Conservation (phyloP, 495 filamentous ascomycete species). For the Lasiosphaeriaceae sp. region DNA sequence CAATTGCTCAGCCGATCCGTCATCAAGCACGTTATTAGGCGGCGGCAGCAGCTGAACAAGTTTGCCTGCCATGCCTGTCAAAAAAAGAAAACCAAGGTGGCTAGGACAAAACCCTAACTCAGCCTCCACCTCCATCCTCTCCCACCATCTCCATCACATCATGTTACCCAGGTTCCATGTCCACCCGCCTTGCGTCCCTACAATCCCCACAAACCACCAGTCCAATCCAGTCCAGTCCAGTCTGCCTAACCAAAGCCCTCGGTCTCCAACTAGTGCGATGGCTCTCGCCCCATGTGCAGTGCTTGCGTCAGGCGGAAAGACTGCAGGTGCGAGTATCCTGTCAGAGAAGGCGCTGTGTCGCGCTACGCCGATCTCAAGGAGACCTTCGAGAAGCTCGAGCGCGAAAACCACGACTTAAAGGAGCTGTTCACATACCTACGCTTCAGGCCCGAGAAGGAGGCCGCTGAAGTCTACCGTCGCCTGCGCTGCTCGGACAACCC, state of each 20-base stretch:
- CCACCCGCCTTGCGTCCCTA: too few relatives aligned
- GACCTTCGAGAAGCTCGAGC: slow-evolving; percentile 4
- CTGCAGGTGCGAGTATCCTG: slow-evolving; percentile 1
- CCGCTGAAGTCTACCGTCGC: slow-evolving; percentile 11
- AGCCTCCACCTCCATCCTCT: too few relatives aligned
- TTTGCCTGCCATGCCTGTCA: slow-evolving; percentile 2
- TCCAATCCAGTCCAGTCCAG: not conserved
- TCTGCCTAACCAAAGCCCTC: too few relatives aligned
- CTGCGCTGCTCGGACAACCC: slow-evolving; percentile 14
- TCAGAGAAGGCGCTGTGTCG: slow-evolving; percentile 8
- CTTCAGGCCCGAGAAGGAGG: slow-evolving; percentile 11
- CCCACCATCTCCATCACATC: too few relatives aligned
- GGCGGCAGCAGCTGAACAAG: not conserved
- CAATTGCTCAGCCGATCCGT: too few relatives aligned
- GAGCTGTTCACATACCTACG: slow-evolving; percentile 16
- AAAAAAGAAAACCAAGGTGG: slow-evolving; percentile 2
- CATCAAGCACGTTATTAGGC: not conserved
- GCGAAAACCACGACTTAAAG: slow-evolving; percentile 11
- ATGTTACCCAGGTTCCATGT: too few relatives aligned
- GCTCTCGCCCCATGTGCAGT: slow-evolving; percentile 5
- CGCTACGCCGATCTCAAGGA: slow-evolving; percentile 2
- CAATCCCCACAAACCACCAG: too few relatives aligned
- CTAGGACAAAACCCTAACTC: not conserved
- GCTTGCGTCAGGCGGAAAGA: slow-evolving; percentile 2
- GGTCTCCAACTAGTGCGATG: slow-evolving; percentile 7